Percentiles rank a stretch among this genome's conserved stretches.
Evolutionary conservation across 495 filamentous ascomycete genomes (phyloP).

Genomic region (Astrothelium macrocarpum): DNA sequence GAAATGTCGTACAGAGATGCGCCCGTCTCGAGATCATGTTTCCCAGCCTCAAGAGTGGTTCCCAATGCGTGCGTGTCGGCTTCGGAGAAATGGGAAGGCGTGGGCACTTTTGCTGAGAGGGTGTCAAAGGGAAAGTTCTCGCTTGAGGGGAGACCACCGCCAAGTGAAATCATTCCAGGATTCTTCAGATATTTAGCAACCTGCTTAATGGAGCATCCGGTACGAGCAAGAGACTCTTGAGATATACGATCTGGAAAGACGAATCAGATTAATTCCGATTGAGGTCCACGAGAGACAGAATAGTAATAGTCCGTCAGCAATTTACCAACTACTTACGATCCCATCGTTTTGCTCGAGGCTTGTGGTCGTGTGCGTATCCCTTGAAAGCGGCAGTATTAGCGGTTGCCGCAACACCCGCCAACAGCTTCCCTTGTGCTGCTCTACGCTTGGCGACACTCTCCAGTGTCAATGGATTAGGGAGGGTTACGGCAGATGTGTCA

Average conservation of each 20-base stretch:
- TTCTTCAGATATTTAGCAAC: slow-evolving; percentile 66
- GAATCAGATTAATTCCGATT: not conserved
- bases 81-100: slow-evolving; percentile 21
- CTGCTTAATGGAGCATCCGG: slow-evolving; percentile 50
- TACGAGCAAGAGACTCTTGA: slow-evolving; percentile 37
- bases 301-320: slow-evolving; percentile 5
- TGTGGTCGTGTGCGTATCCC: slow-evolving; percentile 51
- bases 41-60: slow-evolving; percentile 53
- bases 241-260: slow-evolving; percentile 42
- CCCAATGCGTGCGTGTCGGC: slow-evolving; percentile 28
- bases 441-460: slow-evolving; percentile 59
- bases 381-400: slow-evolving; percentile 81
- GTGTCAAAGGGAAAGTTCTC: slow-evolving; percentile 81
- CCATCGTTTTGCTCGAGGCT: slow-evolving; percentile 74
- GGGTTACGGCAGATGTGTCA: slow-evolving; percentile 23
- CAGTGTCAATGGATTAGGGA: slow-evolving; percentile 58
- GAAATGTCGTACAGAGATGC: slow-evolving; percentile 64
- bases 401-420: slow-evolving; percentile 65
- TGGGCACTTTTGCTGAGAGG: slow-evolving; percentile 58
- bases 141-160: slow-evolving; percentile 80
- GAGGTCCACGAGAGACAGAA: slow-evolving; percentile 20
- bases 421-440: slow-evolving; percentile 54
- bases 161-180: slow-evolving; percentile 72
- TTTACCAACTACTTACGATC: slow-evolving; percentile 54
- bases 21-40: slow-evolving; percentile 65